Base-by-base conservation (phyloP, 2,329 filamentous ascomycete genomes). In the Myriosclerotinia scirpicola region DNA sequence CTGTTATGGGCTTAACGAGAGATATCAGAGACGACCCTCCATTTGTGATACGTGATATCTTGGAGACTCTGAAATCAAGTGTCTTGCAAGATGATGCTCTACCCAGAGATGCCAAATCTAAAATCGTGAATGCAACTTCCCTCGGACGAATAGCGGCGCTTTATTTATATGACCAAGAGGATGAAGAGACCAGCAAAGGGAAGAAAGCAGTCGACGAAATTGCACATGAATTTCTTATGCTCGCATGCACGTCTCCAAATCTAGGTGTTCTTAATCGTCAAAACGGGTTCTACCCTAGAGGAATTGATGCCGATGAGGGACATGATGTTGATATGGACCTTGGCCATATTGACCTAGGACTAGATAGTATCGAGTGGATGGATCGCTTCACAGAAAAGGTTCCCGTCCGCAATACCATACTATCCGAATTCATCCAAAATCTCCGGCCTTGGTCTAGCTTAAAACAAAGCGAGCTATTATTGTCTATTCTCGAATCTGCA, bases 391-490 rank as follows among this genome's bases (percentile, higher is more conserved):
- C 81, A 53, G 81, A 86, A 14, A 84, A 88, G 1, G 81, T 93
- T 8, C 89, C 90, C 20, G 87, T 97, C 5, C 88, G 90, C 67
- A 98, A 98, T 75, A 85, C 87, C 42, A 88, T 88, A 0, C 80
- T 99, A 3, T 89, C 92, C 17, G 87, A 92, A 46, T 92, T 98
- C 70, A 83, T 91, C 1, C 87, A 91, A 70, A 89, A 84, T 54
- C 82, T 99, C 64, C 88, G 91, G 8, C 94, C 95, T 8, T 94
- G 96, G 82, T 89, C 91, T 40, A 93, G 88, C 77, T 83, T 86
- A 44, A 85, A 90, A 68, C 93, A 99, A 75, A 90, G 89, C 72
- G 90, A 97, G 72, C 84, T 99, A 12, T 79, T 97, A 2, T 80
- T 94, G 5, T 83, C 88, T 4, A 92, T 96, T 44, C 96, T 99